These are phyloP conservation scores for Rehmannia glutinosa DNA, from an alignment of 257 asterid species.

Conservation along the genomic window DNA sequence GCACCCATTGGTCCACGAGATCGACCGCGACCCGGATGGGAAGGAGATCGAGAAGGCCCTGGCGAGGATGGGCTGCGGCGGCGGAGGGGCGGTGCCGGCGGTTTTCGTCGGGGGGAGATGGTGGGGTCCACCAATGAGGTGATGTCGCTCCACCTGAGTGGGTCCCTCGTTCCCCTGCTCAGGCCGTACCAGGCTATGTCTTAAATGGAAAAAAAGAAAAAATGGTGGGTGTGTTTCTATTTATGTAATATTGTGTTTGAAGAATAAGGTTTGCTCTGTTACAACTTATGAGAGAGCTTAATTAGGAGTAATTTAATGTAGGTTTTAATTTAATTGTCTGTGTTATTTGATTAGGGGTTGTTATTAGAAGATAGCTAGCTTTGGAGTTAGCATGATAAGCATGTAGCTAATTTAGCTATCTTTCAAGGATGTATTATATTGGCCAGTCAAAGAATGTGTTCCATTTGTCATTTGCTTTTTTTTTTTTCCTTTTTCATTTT, in stretches of 20 bases:
- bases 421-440: neutral
- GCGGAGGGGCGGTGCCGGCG: constrained; percentile 49
- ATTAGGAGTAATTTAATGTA: too few species aligned
- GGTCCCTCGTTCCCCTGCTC: constrained; percentile 49
- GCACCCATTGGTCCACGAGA: constrained; percentile 36
- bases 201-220: too few species aligned
- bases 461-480: neutral
- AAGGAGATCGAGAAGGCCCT: constrained; percentile 59
- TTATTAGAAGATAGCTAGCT: neutral
- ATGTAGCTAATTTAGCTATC: neutral
- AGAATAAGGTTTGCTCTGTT: too few species aligned
- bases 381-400: neutral
- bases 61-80: constrained; percentile 41
- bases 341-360: constrained; percentile 12
- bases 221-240: neutral
- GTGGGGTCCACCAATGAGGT: constrained; percentile 78
- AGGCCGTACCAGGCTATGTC: constrained; percentile 32
- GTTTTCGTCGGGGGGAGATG: constrained; percentile 61
- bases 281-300: too few species aligned
- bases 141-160: constrained; percentile 80
- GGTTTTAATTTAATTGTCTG: neutral
- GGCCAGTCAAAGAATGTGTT: constrained; percentile 14
- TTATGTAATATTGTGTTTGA: too few species aligned
- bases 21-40: constrained; percentile 58
- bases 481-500: too few species aligned